Evolutionary conservation across 2,329 filamentous ascomycete species (phyloP).

Genomic region (Eutypa lata): DNA sequence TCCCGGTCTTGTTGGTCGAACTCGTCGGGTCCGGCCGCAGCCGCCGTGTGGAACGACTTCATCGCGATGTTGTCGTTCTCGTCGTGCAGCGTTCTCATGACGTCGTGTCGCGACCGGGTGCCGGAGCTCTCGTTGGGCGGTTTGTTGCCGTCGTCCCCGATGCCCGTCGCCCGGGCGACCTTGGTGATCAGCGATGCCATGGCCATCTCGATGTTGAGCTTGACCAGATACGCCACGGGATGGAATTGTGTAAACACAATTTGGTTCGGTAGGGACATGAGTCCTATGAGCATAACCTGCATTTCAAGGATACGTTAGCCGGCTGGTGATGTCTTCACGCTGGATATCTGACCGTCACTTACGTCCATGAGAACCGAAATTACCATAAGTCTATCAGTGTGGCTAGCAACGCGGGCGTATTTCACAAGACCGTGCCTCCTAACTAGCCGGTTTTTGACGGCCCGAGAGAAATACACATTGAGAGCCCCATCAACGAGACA

Average conservation of each 20-base stretch:
- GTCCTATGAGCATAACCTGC: conserved; percentile 17
- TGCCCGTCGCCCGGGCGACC: conserved; percentile 5
- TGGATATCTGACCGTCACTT: conserved; percentile 6
- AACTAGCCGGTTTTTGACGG: conserved; percentile 44
- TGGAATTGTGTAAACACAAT: conserved; percentile 17
- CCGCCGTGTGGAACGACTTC: conserved; percentile 10
- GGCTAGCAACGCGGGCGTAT: conserved; percentile 46
- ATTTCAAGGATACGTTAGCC: conserved; percentile 8
- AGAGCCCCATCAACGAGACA: conserved; percentile 46
- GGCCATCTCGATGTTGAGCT: conserved; percentile 20
- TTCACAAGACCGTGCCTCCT: conserved; percentile 45
- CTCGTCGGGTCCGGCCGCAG: conserved; percentile 1
- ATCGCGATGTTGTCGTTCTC: conserved; percentile 4
- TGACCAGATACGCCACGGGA: conserved; percentile 15
- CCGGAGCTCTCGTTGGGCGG: neutral
- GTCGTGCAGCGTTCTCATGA: neutral
- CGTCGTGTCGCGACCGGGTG: conserved; percentile 1
- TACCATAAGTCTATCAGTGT: conserved; percentile 48
- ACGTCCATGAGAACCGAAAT: conserved; percentile 50
- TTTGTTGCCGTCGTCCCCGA: conserved; percentile 4
- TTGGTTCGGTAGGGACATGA: conserved; percentile 12
- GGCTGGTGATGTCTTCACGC: conserved; percentile 1
- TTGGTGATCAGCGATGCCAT: conserved; percentile 11
- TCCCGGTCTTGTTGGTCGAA: conserved; percentile 3
- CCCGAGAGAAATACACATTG: conserved; percentile 51